phyloP scores from a whole-genome alignment of 2,329 filamentous ascomycete genomes.

The Acrocalymma vagum region DNA sequence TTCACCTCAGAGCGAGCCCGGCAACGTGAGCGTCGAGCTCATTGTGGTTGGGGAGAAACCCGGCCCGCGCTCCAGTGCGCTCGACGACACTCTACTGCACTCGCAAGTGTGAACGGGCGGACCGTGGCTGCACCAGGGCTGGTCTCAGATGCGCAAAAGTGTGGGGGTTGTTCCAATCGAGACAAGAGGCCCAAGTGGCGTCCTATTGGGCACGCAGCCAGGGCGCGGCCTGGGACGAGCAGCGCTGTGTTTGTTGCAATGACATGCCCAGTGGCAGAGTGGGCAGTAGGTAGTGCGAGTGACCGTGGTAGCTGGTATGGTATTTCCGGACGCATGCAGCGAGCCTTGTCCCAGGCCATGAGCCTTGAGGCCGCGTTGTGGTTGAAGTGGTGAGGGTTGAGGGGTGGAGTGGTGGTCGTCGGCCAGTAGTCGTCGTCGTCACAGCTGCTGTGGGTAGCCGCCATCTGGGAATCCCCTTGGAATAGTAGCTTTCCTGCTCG shows the following conservation, averaged over 20 bases:
- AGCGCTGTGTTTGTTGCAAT: conserved; percentile 14
- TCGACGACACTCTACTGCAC: too few species aligned
- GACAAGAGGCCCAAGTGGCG: conserved; percentile 34
- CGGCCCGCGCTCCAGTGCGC: conserved; percentile 31
- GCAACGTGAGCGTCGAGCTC: conserved; percentile 23
- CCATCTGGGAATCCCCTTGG: too few species aligned
- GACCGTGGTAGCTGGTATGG: too few species aligned
- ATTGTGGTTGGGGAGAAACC: conserved; percentile 33
- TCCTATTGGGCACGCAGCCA: conserved; percentile 39
- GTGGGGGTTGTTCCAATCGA: conserved; percentile 37
- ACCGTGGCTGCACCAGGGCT: conserved; percentile 35
- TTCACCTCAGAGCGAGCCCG: conserved; percentile 32
- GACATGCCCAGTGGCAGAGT: conserved; percentile 17
- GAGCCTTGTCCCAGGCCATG: too few species aligned
- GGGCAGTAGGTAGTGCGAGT: background rate
- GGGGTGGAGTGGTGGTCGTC: too few species aligned
- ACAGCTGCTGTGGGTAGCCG: too few species aligned
- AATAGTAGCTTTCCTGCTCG: too few species aligned
- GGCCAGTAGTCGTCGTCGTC: too few species aligned
- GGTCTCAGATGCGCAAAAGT: conserved; percentile 39
- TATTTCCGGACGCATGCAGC: too few species aligned
- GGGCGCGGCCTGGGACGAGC: too few species aligned
- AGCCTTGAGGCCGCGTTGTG: too few species aligned
- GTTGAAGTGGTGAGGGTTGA: too few species aligned
- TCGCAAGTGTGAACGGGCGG: conserved; percentile 38